Percentiles rank a stretch among this genome's conserved stretches.
phyloP scores from a whole-genome alignment of 495 filamentous ascomycete genomes.

The Friedmanniomyces endolithicus region DNA sequence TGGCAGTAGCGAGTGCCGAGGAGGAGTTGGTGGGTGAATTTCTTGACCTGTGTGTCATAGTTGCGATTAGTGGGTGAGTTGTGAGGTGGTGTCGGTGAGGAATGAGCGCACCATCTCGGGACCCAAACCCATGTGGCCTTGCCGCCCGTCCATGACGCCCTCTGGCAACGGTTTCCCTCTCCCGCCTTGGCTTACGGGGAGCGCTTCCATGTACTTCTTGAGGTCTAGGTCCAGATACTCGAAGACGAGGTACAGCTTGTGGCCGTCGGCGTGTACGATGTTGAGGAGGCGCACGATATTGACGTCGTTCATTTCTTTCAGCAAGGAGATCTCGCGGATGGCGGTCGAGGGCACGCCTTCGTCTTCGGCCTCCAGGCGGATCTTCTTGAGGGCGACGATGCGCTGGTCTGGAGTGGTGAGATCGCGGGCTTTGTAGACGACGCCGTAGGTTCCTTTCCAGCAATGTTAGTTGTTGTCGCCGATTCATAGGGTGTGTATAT shows the following conservation, averaged over 20 bases:
- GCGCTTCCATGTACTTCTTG: slow-evolving; percentile 99
- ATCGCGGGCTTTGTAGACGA: slow-evolving; percentile 95
- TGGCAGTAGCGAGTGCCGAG: slow-evolving; percentile 92
- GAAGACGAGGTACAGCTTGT: slow-evolving; percentile 98
- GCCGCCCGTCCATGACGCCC: slow-evolving; percentile 45
- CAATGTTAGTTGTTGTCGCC: not conserved
- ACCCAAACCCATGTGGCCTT: slow-evolving; percentile 64
- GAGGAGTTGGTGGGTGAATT: slow-evolving; percentile 91
- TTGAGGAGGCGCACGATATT: slow-evolving; percentile 96
- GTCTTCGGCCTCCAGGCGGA: slow-evolving; percentile 92
- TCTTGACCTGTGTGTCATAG: slow-evolving; percentile 40
- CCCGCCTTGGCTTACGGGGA: slow-evolving; percentile 81
- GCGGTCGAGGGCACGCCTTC: slow-evolving; percentile 95
- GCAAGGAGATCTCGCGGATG: slow-evolving; percentile 94
- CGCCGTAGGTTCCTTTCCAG: slow-evolving; percentile 32
- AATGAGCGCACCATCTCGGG: slow-evolving; percentile 55
- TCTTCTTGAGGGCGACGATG: slow-evolving; percentile 93
- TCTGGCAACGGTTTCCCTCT: slow-evolving; percentile 80
- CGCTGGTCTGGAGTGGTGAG: slow-evolving; percentile 75
- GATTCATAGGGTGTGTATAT: not conserved
- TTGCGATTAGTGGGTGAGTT: not conserved
- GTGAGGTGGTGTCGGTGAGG: not conserved
- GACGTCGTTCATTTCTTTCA: slow-evolving; percentile 98
- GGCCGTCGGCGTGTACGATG: slow-evolving; percentile 92
- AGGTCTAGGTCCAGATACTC: slow-evolving; percentile 97